Evolutionary conservation across 805 yeast species (phyloP).

Genomic region (Wickerhamomyces subpelliculosus): DNA sequence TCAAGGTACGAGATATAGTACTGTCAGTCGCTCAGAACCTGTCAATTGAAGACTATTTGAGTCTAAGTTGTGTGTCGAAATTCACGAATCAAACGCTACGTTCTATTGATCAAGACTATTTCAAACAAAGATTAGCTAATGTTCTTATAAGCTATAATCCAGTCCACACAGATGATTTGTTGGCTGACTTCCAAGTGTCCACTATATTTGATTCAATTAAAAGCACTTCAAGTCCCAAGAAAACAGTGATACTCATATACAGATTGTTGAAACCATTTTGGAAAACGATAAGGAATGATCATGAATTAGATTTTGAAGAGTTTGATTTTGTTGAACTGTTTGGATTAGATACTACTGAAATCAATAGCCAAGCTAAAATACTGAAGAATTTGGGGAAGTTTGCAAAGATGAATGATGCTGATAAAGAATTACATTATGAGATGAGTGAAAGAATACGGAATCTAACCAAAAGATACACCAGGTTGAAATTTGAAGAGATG

Average conservation of each 20-base stretch:
- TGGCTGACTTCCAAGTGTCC: slow-evolving; percentile 11
- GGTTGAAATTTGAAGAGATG: slow-evolving; percentile 14
- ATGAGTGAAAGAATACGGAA: slow-evolving; percentile 6
- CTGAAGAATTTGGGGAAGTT: slow-evolving; percentile 13
- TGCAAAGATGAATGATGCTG: slow-evolving; percentile 17
- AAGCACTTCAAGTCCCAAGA: slow-evolving; percentile 16
- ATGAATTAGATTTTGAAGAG: slow-evolving; percentile 9
- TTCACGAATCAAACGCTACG: slow-evolving; percentile 4
- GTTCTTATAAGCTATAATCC: slow-evolving; percentile 13
- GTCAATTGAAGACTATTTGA: slow-evolving; percentile 15
- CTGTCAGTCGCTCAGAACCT: slow-evolving; percentile 8
- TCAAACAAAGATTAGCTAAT: slow-evolving; percentile 6
- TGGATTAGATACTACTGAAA: neutral
- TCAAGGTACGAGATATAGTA: neutral
- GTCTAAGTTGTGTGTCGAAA: slow-evolving; percentile 6
- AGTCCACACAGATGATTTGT: slow-evolving; percentile 6
- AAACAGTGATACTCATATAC: slow-evolving; percentile 6
- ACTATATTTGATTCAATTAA: slow-evolving; percentile 7
- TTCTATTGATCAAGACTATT: slow-evolving; percentile 9
- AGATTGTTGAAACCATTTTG: slow-evolving; percentile 8
- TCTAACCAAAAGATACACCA: slow-evolving; percentile 11
- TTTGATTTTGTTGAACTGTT: neutral
- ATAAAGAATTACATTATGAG: slow-evolving; percentile 5
- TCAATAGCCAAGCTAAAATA: slow-evolving; percentile 15
- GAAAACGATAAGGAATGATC: slow-evolving; percentile 4